Base-by-base conservation (phyloP, 331 rosid species). In the Telfairia occidentalis region DNA sequence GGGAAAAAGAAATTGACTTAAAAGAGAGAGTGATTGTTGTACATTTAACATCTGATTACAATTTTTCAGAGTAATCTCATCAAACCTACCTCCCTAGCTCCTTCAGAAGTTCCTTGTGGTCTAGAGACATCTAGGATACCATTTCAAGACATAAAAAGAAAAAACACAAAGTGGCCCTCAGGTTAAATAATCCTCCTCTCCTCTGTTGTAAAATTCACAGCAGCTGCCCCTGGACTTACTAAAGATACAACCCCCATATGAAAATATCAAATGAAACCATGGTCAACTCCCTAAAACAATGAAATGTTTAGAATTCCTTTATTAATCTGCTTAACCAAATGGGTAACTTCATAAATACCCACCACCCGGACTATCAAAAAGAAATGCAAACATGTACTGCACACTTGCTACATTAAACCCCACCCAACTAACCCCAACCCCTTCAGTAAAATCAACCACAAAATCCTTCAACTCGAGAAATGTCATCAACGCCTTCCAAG, bases 201-300 rank as follows among this genome's bases (percentile, higher is more conserved):
- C 43, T 71, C 60, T 71, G 45, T 71, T 29, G 26, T 71, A 71
- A 49, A 15, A 48, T 71, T 29, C 76, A 71, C 59, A 71, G 76
- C 60, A 71, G 45, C 58, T 70, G 29, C 43, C 60, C 45, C n/a
- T 28, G 58, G 7, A 11, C 55, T 24, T 15, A 12, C 55, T 43
- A 46, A 48, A 9, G 77, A 73, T 53, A 53, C 35, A 43, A 9
- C 34, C 77, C 66, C 30, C 77, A 50, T 73, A 73, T 32, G 50
- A 53, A 73, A 35, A 53, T 53, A 53, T 50, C 52, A 73, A 73
- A 32, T 73, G 53, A 15, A 73, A 37, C 77, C 77, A 73, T 53
- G 52, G 52, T 50, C 13, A 37, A 21, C 21, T 73, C 52, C 50
- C 64, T 52, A 46, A 50, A 54, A 50, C 52, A 73, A 35, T 35